Evolutionary conservation across 192 early-diverging fungal genomes (phyloP).

Genomic region (Coemansia sp.): DNA sequence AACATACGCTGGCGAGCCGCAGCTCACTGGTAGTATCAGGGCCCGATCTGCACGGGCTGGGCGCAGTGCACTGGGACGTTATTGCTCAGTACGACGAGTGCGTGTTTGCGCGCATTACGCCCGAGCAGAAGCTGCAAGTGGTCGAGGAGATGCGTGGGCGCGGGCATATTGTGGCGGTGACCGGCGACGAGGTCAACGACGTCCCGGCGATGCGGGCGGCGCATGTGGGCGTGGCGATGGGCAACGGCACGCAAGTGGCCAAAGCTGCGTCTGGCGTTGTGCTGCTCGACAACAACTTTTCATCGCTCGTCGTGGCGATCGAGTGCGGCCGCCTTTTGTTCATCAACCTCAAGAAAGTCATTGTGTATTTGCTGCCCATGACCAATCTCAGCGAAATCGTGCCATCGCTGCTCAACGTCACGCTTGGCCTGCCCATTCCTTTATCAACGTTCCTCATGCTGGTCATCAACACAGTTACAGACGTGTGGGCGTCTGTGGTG

Average conservation of each 20-base stretch:
- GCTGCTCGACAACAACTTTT: constrained; percentile 65
- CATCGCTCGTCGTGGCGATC: constrained; percentile 70
- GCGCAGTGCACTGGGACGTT: constrained; percentile 67
- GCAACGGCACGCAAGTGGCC: constrained; percentile 76
- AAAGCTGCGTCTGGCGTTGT: constrained; percentile 69
- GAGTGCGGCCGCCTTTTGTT: constrained; percentile 81
- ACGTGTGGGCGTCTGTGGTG: constrained; percentile 61
- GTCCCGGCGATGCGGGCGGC: constrained; percentile 90
- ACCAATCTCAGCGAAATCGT: constrained; percentile 74
- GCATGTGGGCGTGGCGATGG: constrained; percentile 87
- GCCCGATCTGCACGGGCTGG: constrained; percentile 61
- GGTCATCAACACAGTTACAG: constrained; percentile 67
- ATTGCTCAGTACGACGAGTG: constrained; percentile 69
- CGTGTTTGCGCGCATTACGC: constrained; percentile 85
- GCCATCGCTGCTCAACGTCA: constrained; percentile 75
- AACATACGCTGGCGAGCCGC: constrained; percentile 7
- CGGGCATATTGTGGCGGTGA: constrained; percentile 77
- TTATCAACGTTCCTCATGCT: constrained; percentile 80
- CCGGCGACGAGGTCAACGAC: constrained; percentile 93
- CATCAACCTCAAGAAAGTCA: constrained; percentile 86
- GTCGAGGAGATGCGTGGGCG: constrained; percentile 72
- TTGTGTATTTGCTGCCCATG: constrained; percentile 77
- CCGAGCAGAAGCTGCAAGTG: constrained; percentile 84
- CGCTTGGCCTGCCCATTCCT: constrained; percentile 77
- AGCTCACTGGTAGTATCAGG: constrained; percentile 66